Percentiles rank a stretch among this genome's conserved stretches.
phyloP scores from a whole-genome alignment of 805 yeast species.

The Candida pseudoglaebosa region DNA sequence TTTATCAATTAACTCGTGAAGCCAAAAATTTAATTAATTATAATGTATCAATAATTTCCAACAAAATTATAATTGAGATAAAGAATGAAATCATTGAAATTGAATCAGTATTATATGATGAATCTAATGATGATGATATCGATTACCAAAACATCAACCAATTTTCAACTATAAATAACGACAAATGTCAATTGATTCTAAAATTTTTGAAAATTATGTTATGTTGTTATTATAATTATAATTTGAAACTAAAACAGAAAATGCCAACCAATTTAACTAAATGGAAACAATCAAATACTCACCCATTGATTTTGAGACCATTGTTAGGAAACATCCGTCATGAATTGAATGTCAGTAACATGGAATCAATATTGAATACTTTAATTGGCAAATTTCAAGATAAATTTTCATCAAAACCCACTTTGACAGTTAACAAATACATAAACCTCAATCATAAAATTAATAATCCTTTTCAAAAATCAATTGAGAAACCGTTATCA shows the following conservation, averaged over 20 bases:
- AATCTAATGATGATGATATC: constrained; percentile 36
- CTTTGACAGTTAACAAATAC: constrained; percentile 17
- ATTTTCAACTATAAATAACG: constrained; percentile 28
- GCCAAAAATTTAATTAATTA: constrained; percentile 65
- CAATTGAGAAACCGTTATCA: constrained; percentile 36
- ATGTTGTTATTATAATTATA: constrained; percentile 53
- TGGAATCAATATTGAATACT: constrained; percentile 25
- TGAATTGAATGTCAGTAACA: constrained; percentile 34
- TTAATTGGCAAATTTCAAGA: constrained; percentile 13
- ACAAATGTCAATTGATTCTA: constrained; percentile 52
- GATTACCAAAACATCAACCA: constrained; percentile 27
- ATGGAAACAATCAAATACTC: constrained; percentile 41
- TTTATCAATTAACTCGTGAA: constrained; percentile 72
- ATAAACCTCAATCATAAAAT: constrained; percentile 18
- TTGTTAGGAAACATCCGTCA: constrained; percentile 57
- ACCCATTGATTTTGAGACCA: constrained; percentile 50
- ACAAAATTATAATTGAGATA: constrained; percentile 62
- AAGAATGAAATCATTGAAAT: constrained; percentile 67
- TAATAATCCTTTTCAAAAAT: constrained; percentile 34
- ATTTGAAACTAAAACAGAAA: constrained; percentile 37
- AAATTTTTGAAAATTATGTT: constrained; percentile 56
- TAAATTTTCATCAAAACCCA: constrained; percentile 3
- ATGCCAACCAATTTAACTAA: constrained; percentile 47
- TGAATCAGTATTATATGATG: constrained; percentile 51
- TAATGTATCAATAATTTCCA: constrained; percentile 61